phyloP scores from a whole-genome alignment of 2,329 filamentous ascomycete genomes.

The Aureobasidium sp. region DNA sequence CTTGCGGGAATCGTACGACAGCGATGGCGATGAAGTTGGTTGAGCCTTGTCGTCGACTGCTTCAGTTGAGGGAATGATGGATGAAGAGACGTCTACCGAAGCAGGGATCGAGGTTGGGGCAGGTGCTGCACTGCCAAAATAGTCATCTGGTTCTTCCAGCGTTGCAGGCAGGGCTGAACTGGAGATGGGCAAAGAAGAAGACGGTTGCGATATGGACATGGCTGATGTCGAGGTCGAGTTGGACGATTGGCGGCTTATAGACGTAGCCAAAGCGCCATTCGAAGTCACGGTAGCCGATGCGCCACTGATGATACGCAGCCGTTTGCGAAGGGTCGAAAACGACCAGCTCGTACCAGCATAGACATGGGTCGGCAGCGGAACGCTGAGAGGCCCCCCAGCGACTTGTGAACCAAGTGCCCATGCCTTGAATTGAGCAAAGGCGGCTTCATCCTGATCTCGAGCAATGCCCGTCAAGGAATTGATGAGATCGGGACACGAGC shows the following conservation, averaged over 20 bases:
- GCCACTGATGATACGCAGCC: conserved; percentile 62
- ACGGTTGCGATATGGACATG: conserved; percentile 11
- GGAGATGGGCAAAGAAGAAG: background rate
- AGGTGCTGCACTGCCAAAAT: conserved; percentile 33
- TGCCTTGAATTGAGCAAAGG: conserved; percentile 57
- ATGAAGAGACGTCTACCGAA: background rate
- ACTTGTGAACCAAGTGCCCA: conserved; percentile 58
- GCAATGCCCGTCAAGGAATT: conserved; percentile 49
- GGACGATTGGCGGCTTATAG: background rate
- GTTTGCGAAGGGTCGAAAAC: conserved; percentile 59
- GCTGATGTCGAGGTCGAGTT: conserved; percentile 2
- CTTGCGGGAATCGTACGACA: background rate
- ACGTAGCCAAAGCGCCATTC: background rate
- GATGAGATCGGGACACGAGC: conserved; percentile 49
- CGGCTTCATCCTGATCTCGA: conserved; percentile 26
- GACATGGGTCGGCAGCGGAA: conserved; percentile 47
- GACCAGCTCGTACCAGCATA: conserved; percentile 66
- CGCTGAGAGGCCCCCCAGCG: conserved; percentile 47
- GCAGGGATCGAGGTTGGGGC: background rate
- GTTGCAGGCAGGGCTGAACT: background rate
- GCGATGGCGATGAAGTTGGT: background rate
- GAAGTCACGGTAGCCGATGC: conserved; percentile 19
- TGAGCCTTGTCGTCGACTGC: background rate
- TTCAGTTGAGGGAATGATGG: conserved; percentile 16
- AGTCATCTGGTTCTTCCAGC: conserved; percentile 32